Evolutionary conservation across 805 yeast genomes (phyloP), one percentile per base, ranked within the genome.

Genomic region (Zygotorulaspora florentina): DNA sequence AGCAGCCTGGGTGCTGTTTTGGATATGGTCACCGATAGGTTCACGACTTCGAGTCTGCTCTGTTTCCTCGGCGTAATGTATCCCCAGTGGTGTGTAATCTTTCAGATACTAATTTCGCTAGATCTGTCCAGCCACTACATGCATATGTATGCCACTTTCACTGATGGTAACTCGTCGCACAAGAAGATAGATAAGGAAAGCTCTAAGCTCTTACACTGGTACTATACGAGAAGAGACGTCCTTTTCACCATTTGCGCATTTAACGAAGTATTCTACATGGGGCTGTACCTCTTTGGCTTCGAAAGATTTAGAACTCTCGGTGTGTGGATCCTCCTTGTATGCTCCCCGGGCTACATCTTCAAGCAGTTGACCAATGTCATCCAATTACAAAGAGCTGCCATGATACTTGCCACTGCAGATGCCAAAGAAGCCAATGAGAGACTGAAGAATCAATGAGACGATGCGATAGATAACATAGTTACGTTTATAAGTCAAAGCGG

Each of bases 1-100:
- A 87, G 97, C 27, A 77, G 80, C 55, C 87, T 88, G 55, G 99
- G 99, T 30, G 98, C 99, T 15, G 96, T 95, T 16, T 76, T 93
- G 57, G 99, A 93, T 67, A 93, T 93, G 99, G 97, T 93, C 27
- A 91, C 99, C 15, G 99, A 93, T 66, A 77, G 99, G 62, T 93
- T 97, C 64, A 90, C 99, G 11, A 93, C 99, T 0, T 80, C 95
- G 11, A 85, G 96, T n/a, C 75, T 93, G 59, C 81, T 93, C 55
- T 89, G 95, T 65, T 93, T 78, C 65, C 73, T 93, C 47, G 80
- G 93, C 54, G 81, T 86, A 30, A 71, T 85, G 39, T 91, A 87
- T 61, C 97, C 97, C 7, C 57, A 43, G n/a, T 60, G 53, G 46
- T 55, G 59, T 33, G 61, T 64, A 10, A 40, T 81, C 8, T 90